Base-by-base conservation (phyloP, 306 rosid species). In the Acacia confusa region DNA sequence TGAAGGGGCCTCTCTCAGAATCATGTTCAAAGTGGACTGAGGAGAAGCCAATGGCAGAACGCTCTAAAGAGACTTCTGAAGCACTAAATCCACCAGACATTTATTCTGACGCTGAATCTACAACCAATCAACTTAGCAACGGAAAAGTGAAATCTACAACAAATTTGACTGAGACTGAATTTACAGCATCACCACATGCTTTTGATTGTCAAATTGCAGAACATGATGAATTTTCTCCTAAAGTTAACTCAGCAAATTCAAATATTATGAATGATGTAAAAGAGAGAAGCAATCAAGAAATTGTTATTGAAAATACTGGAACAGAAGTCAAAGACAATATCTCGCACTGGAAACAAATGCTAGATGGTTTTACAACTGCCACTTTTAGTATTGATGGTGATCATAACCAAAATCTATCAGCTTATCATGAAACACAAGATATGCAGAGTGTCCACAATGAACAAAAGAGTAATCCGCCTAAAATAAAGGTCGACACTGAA, bases 201-300 rank as follows among this genome's bases (percentile, higher is more conserved):
- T 83, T 88, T 74, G 84, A 60, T 79, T 70, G 41, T 74, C 74
- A 75, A 82, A 67, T 75, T 63, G 13, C 36, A 82, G 87, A 32
- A 79, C 85, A 85, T 70, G 80, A 66, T 84, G 89, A 78, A 79
- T n/a, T 47, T 79, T 74, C 68, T 86, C 76, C 85, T 15, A 7
- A 25, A 6, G 83, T 75, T 77, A 52, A 77, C 76, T 78, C 84
- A 34, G 43, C 92, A 76, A 83, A 73, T 52, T 65, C 89, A 57
- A 44, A 69, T 68, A 74, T 19, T 69, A 70, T 74, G 15, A 52
- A 38, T 44, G 40, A 78, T 40, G 63, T 60, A 32, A 52, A 41
- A 34, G 88, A 83, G 45, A 24, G 76, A 65, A 73, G 61, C 60
- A 81, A 74, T 44, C 82, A 60, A 55, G 82, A 67, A 82, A 69